A percentile compares a stretch with the other conserved stretches of the same genome.
Evolutionary conservation across 352 stramenopile genomes (phyloP).

Genomic region (Phytophthora quininea): DNA sequence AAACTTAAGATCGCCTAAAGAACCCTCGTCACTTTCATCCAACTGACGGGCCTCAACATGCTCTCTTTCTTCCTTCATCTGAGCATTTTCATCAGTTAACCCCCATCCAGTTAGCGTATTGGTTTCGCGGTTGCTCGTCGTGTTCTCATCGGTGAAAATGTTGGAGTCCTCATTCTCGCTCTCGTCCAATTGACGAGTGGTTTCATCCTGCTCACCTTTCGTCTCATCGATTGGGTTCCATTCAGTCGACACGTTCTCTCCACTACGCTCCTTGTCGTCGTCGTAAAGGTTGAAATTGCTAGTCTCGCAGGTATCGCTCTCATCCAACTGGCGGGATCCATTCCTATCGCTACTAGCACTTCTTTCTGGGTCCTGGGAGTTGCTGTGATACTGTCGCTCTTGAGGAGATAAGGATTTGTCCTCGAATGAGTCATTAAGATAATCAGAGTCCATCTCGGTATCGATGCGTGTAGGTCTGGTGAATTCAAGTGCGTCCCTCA

Average conservation of each 20-base stretch:
- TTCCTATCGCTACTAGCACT: too few relatives aligned
- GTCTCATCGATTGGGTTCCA: too few relatives aligned
- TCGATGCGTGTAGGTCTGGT: constrained; percentile 3
- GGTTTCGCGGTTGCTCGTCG: constrained; percentile 1
- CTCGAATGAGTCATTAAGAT: not conserved
- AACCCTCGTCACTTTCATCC: constrained; percentile 20
- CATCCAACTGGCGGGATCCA: not conserved
- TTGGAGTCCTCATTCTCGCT: not conserved
- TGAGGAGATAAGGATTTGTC: not conserved
- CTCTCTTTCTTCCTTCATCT: too few relatives aligned
- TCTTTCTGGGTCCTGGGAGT: not conserved
- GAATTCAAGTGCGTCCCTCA: not conserved
- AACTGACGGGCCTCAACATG: not conserved
- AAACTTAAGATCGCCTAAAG: constrained; percentile 10
- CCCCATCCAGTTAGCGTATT: too few relatives aligned
- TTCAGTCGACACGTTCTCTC: too few relatives aligned
- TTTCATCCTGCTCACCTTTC: constrained; percentile 2
- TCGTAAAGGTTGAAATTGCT: too few relatives aligned
- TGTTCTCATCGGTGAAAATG: constrained; percentile 4
- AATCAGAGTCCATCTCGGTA: not conserved
- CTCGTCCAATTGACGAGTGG: constrained; percentile 4
- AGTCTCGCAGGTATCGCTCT: not conserved
- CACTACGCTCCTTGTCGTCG: too few relatives aligned
- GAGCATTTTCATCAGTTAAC: too few relatives aligned
- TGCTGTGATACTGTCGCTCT: constrained; percentile 8